Base-by-base conservation (phyloP, 2,329 filamentous ascomycete genomes). In the Blastomyces emzantsi region DNA sequence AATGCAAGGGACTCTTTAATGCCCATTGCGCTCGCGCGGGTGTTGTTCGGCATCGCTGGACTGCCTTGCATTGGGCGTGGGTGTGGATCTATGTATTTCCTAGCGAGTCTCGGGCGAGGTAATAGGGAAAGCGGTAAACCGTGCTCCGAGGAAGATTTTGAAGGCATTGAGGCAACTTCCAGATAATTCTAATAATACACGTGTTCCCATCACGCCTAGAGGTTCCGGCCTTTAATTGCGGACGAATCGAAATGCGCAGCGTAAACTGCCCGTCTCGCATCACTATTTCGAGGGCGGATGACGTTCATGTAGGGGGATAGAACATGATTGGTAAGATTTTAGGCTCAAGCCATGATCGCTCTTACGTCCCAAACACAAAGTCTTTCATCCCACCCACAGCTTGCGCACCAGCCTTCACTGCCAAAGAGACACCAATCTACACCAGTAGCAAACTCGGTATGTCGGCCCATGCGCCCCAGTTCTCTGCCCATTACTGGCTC, bases 371-470 rank as follows among this genome's bases (percentile, higher is more conserved):
- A 99, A 6, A 99, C 85, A 70, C 95, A 80, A 13, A 99, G 83
- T 69, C 87, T 84, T 78, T 97, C 92, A 71, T 99, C 94, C 94
- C 94, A 99, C 0, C 91, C 92, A 1, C 89, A 90, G 66, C 90
- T 95, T 1, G 94, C 92, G 69, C 92, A 92, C 94, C 94, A 99
- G 5, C 94, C 94, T 67, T 96, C 92, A 30, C 86, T 89, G 4
- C 94, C 94, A 75, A 99, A 99, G 55, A 99, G 77, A 77, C 94
- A 99, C 94, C 95, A 99, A 75, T 99, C 94, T 0, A 97, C 90
- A 8, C 94, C 94, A 3, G 92, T 96, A 11, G 89, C 92, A 71
- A 99, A 99, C 78, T 99, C 94, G 0, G 93, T 97, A 75, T 99
- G 94, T 22, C 86, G 80, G 64, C 90, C 92, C 92, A 99, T 97